Evolutionary conservation across 108 stramenopile genomes (phyloP).

Genomic region (Cylindrotheca fusiformis): DNA sequence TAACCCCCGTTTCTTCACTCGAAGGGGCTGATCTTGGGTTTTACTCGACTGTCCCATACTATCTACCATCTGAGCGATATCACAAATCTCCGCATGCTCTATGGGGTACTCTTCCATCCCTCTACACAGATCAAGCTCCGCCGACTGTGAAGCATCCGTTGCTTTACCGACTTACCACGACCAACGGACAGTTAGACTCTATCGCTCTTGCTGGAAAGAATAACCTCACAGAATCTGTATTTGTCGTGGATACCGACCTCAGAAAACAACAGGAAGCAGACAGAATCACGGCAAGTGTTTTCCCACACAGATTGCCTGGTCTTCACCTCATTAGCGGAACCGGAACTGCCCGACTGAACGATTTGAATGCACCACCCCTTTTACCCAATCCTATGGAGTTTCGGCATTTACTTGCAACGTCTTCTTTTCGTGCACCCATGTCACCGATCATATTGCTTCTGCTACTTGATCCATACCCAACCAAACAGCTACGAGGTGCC

Average conservation of each 20-base stretch:
- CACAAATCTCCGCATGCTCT: constrained; percentile 85
- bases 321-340: constrained; percentile 72
- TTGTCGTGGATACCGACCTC: constrained; percentile 82
- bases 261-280: constrained; percentile 82
- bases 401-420: constrained; percentile 59
- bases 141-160: constrained; percentile 38
- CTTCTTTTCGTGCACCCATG: constrained; percentile 74
- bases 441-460: constrained; percentile 72
- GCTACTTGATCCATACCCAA: constrained; percentile 85
- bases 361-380: constrained; percentile 19
- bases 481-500: constrained; percentile 73
- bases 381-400: constrained; percentile 58
- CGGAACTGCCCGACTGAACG: constrained; percentile 42
- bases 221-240: constrained; percentile 41
- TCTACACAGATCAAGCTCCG: constrained; percentile 39
- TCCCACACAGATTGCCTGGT: constrained; percentile 72
- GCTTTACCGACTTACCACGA: constrained; percentile 39
- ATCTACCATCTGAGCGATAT: constrained; percentile 60
- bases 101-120: constrained; percentile 77
- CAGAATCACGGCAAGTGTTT: constrained; percentile 52
- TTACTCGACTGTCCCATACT: constrained; percentile 66
- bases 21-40: constrained; percentile 65
- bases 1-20: not conserved
- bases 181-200: constrained; percentile 20
- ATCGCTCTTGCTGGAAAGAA: constrained; percentile 13